Percentiles rank a stretch among this genome's conserved stretches.
Evolutionary conservation across 2,329 filamentous ascomycete species (phyloP).

Genomic region (Aspergillus fructus): DNA sequence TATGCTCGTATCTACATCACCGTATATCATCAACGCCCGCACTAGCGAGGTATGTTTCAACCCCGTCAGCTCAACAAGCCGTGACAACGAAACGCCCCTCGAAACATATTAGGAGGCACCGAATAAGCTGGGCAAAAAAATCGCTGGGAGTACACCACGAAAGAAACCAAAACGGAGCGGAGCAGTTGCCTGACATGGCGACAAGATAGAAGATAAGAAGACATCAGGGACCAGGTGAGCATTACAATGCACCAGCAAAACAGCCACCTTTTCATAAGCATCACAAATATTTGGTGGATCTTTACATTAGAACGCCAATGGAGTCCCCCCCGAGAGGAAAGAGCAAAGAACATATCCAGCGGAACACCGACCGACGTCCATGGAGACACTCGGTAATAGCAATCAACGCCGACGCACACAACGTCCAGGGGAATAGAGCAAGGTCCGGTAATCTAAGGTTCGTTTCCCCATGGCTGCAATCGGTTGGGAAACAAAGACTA

Average conservation of each 20-base stretch:
- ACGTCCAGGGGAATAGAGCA: constrained; percentile 20
- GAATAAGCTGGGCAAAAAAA: constrained; percentile 11
- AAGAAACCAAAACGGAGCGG: constrained; percentile 14
- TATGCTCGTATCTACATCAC: constrained; percentile 44
- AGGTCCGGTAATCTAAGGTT: constrained; percentile 19
- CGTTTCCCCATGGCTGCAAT: constrained; percentile 19
- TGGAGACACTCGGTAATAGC: constrained; percentile 11
- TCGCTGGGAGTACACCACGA: constrained; percentile 21
- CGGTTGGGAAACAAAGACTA: constrained; percentile 15
- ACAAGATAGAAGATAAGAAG: constrained; percentile 15
- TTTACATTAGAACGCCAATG: constrained; percentile 18
- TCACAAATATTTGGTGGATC: constrained; percentile 22
- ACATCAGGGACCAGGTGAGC: constrained; percentile 17
- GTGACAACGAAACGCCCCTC: constrained; percentile 27
- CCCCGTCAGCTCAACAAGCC: constrained; percentile 25
- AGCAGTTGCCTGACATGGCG: constrained; percentile 12
- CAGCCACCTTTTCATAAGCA: constrained; percentile 32
- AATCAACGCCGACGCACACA: constrained; percentile 16
- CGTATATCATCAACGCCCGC: constrained; percentile 32
- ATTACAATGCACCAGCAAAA: constrained; percentile 23
- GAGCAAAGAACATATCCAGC: constrained; percentile 13
- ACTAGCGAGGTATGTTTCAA: constrained; percentile 18
- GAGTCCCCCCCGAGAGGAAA: constrained; percentile 4
- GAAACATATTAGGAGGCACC: constrained; percentile 19
- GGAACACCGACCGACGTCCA: constrained; percentile 13